These are phyloP conservation scores for Byssoonygena ceratinophila DNA, from an alignment of 2,329 filamentous ascomycete genomes.

Conservation along the genomic window DNA sequence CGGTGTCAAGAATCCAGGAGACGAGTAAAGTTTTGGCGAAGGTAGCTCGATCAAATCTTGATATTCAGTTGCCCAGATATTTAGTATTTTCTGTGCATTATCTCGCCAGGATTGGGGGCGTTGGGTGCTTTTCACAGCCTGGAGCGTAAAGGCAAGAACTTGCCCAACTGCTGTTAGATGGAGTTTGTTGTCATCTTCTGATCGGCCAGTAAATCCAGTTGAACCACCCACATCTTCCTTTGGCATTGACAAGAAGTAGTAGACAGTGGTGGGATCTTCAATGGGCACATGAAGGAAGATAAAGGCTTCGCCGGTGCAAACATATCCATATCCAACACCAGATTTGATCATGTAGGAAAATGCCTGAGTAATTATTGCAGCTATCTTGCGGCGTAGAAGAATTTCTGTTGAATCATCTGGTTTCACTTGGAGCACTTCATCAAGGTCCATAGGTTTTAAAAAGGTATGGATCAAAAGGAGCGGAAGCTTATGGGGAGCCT, in stretches of 20 bases:
- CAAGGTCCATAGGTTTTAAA: slow-evolving; percentile 38
- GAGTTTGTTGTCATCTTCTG: slow-evolving; percentile 13
- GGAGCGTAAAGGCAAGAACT: slow-evolving; percentile 26
- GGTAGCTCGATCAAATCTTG: slow-evolving; percentile 14
- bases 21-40: background rate
- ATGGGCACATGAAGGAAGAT: slow-evolving; percentile 34
- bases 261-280: slow-evolving; percentile 23
- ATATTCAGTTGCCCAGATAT: slow-evolving; percentile 21
- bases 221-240: slow-evolving; percentile 23
- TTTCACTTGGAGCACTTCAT: slow-evolving; percentile 34
- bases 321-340: slow-evolving; percentile 36
- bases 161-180: slow-evolving; percentile 26
- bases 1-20: too few relatives aligned
- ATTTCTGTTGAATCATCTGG: slow-evolving; percentile 25
- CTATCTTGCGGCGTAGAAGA: slow-evolving; percentile 26
- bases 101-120: slow-evolving; percentile 18
- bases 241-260: slow-evolving; percentile 28
- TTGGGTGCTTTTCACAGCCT: slow-evolving; percentile 19
- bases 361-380: slow-evolving; percentile 39
- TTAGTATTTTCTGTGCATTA: slow-evolving; percentile 12
- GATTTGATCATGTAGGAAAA: slow-evolving; percentile 43
- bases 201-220: slow-evolving; percentile 17
- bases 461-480: too few relatives aligned
- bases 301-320: slow-evolving; percentile 37
- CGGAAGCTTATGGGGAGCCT: slow-evolving; percentile 41